phyloP scores from a whole-genome alignment of 495 filamentous ascomycete species.

The Aspergillus mulundensis region DNA sequence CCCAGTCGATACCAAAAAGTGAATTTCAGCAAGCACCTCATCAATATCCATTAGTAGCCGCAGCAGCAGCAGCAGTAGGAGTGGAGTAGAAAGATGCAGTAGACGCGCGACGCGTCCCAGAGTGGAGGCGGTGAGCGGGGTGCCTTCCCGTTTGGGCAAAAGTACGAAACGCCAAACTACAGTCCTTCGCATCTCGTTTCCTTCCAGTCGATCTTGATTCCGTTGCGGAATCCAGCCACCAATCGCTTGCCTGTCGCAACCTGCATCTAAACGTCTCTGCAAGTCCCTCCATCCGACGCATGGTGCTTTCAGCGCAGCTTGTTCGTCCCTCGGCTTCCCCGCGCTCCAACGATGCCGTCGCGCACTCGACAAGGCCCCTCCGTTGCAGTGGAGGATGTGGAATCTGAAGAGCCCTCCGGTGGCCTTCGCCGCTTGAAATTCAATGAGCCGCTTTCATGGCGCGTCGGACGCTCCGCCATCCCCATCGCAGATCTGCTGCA shows the following conservation, averaged over 20 bases:
- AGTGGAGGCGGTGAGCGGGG: constrained; percentile 18
- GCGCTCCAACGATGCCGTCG: constrained; percentile 43
- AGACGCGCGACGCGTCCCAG: constrained; percentile 21
- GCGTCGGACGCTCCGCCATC: constrained; percentile 80
- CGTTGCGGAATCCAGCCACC: not conserved
- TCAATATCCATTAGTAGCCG: too few species aligned
- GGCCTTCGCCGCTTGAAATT: constrained; percentile 53
- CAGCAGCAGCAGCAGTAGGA: too few species aligned
- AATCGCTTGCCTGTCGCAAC: not conserved
- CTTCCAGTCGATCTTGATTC: not conserved
- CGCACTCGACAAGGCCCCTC: constrained; percentile 45
- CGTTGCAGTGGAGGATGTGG: constrained; percentile 33
- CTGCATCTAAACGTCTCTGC: not conserved
- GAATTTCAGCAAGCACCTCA: too few species aligned
- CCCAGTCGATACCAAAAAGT: too few species aligned
- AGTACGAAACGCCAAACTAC: constrained; percentile 1
- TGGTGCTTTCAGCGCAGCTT: constrained; percentile 18
- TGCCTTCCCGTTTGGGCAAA: constrained; percentile 1
- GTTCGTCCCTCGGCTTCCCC: constrained; percentile 22
- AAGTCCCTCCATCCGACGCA: constrained; percentile 8
- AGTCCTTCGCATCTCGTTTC: constrained; percentile 4
- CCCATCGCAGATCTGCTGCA: constrained; percentile 74
- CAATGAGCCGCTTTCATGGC: constrained; percentile 87
- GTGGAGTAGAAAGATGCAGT: not conserved
- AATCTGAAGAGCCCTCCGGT: constrained; percentile 26